Evolutionary conservation across 768 basidiomycete genomes (phyloP).

Genomic region (Boletus speciosus): DNA sequence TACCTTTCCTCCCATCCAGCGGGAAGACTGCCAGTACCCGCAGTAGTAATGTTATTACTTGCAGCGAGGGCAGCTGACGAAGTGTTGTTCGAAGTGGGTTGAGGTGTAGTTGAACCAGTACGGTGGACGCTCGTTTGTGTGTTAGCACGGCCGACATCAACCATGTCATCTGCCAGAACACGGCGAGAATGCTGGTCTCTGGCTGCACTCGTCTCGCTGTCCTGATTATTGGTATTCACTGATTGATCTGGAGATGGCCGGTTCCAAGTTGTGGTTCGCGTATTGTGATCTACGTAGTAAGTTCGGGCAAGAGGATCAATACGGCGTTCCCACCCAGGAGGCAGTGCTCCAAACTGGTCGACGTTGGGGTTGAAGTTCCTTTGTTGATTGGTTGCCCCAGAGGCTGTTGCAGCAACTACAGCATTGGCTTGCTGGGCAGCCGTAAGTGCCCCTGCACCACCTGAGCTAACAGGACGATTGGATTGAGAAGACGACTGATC

Average conservation of each 20-base stretch:
- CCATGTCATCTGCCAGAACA: conserved; percentile 77
- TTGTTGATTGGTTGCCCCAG: conserved; percentile 47
- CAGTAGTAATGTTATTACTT: conserved; percentile 49
- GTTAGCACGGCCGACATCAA: conserved; percentile 63
- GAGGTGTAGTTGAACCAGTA: conserved; percentile 33
- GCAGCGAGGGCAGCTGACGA: conserved; percentile 49
- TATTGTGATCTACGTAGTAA: conserved; percentile 99
- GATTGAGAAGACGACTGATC: conserved; percentile 27
- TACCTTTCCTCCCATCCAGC: conserved; percentile 99
- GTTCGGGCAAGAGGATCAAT: conserved; percentile 94
- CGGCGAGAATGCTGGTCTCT: conserved; percentile 84
- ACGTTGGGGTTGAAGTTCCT: conserved; percentile 93
- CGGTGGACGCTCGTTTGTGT: conserved; percentile 40
- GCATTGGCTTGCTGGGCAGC: conserved; percentile 20
- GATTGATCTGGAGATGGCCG: conserved; percentile 77
- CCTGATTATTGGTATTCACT: conserved; percentile 66
- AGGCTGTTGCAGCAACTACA: conserved; percentile 29
- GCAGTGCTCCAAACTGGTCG: conserved; percentile 90
- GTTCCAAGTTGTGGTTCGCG: conserved; percentile 97
- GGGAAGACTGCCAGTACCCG: conserved; percentile 84
- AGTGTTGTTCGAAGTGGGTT: conserved; percentile 32
- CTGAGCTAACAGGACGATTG: conserved; percentile 37
- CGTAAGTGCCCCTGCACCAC: conserved; percentile 20
- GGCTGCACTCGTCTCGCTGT: conserved; percentile 78
- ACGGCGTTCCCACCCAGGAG: conserved; percentile 93